These are phyloP conservation scores for Globisporangium lucens DNA, from an alignment of 352 stramenopile genomes.

Conservation along the genomic window DNA sequence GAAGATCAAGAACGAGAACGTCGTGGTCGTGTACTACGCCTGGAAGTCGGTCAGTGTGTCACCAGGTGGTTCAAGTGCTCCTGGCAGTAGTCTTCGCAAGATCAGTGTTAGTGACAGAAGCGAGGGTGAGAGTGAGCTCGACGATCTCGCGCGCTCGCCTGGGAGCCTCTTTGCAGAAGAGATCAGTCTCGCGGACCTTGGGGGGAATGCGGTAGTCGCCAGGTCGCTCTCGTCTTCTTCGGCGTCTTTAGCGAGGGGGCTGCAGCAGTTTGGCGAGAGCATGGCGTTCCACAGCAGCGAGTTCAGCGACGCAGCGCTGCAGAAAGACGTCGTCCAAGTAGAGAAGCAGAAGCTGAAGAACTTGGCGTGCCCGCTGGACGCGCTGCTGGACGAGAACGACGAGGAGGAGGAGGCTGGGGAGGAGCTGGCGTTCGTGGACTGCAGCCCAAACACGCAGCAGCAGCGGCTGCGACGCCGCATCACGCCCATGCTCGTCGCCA, in stretches of 20 bases:
- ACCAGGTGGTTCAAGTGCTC: background rate
- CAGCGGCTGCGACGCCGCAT: constrained; percentile 45
- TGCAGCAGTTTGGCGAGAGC: constrained; percentile 43
- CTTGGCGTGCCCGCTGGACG: constrained; percentile 4
- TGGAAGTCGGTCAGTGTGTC: constrained; percentile 25
- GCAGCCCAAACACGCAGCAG: constrained; percentile 28
- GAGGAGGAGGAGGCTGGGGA: constrained; percentile 15
- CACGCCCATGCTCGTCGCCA: constrained; percentile 45
- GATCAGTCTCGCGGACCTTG: constrained; percentile 11
- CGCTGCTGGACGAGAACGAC: constrained; percentile 29
- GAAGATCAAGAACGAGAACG: constrained; percentile 56
- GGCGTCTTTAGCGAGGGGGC: constrained; percentile 22
- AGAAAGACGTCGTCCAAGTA: background rate
- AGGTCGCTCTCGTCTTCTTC: constrained; percentile 1
- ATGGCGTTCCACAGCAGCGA: constrained; percentile 31
- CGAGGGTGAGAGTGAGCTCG: constrained; percentile 20
- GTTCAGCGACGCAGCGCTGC: background rate
- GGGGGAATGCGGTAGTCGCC: background rate
- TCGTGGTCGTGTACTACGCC: constrained; percentile 68
- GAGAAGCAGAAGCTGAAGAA: background rate
- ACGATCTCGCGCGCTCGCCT: constrained; percentile 6
- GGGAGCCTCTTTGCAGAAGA: constrained; percentile 18
- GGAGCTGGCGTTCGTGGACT: constrained; percentile 14
- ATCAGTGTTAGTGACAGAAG: constrained; percentile 16
- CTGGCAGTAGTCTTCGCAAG: background rate